Percentiles rank a stretch among this genome's conserved stretches.
These are phyloP conservation scores for Epichloe bromicola DNA, from an alignment of 2,329 filamentous ascomycete species.

Conservation along the genomic window DNA sequence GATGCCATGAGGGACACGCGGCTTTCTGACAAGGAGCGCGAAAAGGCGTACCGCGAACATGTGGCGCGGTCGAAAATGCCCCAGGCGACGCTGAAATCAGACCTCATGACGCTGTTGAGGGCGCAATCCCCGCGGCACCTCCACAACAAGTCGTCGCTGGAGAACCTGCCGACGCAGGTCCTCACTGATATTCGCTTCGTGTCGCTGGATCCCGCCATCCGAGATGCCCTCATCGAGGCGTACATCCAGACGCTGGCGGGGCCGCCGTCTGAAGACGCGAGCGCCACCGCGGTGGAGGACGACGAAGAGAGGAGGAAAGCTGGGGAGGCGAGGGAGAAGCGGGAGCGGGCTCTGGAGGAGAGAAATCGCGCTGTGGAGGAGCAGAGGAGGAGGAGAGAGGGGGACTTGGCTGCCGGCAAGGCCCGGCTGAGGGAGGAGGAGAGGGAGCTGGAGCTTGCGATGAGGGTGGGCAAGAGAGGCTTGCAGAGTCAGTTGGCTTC, in stretches of 20 bases:
- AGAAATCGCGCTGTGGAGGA: conserved; percentile 49
- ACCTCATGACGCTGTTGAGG: conserved; percentile 53
- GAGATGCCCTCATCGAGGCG: conserved; percentile 52
- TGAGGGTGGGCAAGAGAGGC: conserved; percentile 55
- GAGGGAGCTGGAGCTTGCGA: conserved; percentile 52
- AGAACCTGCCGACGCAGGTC: conserved; percentile 47
- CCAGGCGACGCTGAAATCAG: conserved; percentile 52
- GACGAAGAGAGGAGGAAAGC: conserved; percentile 37
- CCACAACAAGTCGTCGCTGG: conserved; percentile 44
- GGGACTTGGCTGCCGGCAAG: conserved; percentile 46
- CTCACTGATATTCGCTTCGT: conserved; percentile 58
- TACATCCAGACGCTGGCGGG: conserved; percentile 52
- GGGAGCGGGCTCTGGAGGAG: conserved; percentile 56
- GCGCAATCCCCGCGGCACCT: conserved; percentile 44
- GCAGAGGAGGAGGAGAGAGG: conserved; percentile 46
- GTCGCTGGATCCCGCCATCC: conserved; percentile 44
- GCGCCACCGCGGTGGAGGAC: conserved; percentile 27
- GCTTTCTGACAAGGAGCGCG: conserved; percentile 62
- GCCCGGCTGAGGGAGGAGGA: conserved; percentile 53
- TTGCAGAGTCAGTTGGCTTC: conserved; percentile 44
- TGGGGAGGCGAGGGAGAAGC: conserved; percentile 37
- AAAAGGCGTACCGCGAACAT: conserved; percentile 69
- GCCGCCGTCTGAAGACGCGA: conserved; percentile 31
- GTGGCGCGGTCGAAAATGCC: conserved; percentile 54
- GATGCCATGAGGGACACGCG: conserved; percentile 62